Evolutionary conservation across 352 stramenopile genomes (phyloP).

Genomic region (Globisporangium uncinulatum): DNA sequence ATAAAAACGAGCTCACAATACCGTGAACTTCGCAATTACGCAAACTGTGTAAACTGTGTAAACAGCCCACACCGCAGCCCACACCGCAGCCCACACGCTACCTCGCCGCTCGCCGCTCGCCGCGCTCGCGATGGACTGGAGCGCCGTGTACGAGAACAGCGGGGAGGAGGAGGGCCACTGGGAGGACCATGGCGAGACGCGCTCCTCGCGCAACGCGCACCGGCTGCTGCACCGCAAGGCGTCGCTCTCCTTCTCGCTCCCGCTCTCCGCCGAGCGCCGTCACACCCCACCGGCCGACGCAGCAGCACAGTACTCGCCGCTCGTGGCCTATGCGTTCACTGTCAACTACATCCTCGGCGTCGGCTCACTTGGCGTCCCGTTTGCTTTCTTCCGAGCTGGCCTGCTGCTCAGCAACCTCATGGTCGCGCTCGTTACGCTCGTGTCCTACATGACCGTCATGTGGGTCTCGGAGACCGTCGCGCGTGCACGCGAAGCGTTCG

Average conservation of each 20-base stretch:
- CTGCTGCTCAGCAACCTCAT: conserved; percentile 71
- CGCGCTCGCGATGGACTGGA: conserved; percentile 58
- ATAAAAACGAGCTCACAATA: no score
- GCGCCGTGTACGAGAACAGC: conserved; percentile 66
- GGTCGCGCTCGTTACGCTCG: conserved; percentile 70
- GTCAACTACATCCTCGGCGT: conserved; percentile 93
- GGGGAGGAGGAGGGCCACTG: conserved; percentile 55
- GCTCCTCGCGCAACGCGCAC: conserved; percentile 63
- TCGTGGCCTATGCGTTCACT: conserved; percentile 85
- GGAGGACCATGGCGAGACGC: conserved; percentile 68
- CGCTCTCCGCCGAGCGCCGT: neutral
- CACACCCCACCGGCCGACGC: conserved; percentile 1
- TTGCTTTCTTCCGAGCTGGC: conserved; percentile 77
- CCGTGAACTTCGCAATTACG: no score
- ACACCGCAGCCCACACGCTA: no score
- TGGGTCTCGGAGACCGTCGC: conserved; percentile 82
- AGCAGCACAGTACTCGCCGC: conserved; percentile 47
- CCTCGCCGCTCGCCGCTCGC: no score
- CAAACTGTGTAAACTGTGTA: no score
- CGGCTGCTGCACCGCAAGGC: conserved; percentile 56
- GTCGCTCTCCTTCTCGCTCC: conserved; percentile 32
- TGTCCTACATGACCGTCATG: conserved; percentile 88
- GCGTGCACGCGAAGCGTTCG: conserved; percentile 41
- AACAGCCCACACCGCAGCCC: no score
- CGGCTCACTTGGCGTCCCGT: conserved; percentile 86